A percentile compares a stretch with the other conserved stretches of the same genome.
Evolutionary conservation across 2,329 filamentous ascomycete species (phyloP).

Genomic region (Cercospora citrullina): DNA sequence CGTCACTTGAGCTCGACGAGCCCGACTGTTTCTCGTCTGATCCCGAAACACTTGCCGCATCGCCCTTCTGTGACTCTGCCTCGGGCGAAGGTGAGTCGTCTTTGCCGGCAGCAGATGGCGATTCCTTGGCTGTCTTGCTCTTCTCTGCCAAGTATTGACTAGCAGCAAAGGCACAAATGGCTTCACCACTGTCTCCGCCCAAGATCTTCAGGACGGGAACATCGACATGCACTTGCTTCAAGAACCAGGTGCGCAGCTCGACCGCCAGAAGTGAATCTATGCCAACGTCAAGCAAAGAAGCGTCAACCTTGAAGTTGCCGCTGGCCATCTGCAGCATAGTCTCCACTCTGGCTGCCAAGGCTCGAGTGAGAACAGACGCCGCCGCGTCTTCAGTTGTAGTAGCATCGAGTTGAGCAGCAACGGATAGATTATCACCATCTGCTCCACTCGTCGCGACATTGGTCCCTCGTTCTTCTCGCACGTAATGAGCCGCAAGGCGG

Average conservation of each 20-base stretch:
- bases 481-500: conserved; percentile 22
- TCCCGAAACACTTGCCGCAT: background rate
- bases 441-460: background rate
- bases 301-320: conserved; percentile 16
- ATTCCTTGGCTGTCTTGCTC: conserved; percentile 9
- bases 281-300: conserved; percentile 37
- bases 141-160: conserved; percentile 21
- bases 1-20: conserved; percentile 13
- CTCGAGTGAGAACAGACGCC: conserved; percentile 18
- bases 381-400: conserved; percentile 19
- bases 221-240: conserved; percentile 48
- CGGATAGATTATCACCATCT: conserved; percentile 15
- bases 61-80: background rate
- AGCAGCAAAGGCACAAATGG: conserved; percentile 21
- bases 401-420: conserved; percentile 17
- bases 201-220: conserved; percentile 51
- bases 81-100: background rate
- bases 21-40: background rate
- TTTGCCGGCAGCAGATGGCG: background rate
- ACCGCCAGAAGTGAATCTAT: conserved; percentile 45
- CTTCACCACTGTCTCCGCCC: conserved; percentile 19
- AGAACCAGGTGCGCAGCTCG: conserved; percentile 51
- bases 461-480: conserved; percentile 20
- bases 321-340: conserved; percentile 25
- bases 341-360: conserved; percentile 20